A percentile compares a stretch with the other conserved stretches of the same genome.
Evolutionary conservation across 352 stramenopile species (phyloP).

Genomic region (Phytopythium sindhum): DNA sequence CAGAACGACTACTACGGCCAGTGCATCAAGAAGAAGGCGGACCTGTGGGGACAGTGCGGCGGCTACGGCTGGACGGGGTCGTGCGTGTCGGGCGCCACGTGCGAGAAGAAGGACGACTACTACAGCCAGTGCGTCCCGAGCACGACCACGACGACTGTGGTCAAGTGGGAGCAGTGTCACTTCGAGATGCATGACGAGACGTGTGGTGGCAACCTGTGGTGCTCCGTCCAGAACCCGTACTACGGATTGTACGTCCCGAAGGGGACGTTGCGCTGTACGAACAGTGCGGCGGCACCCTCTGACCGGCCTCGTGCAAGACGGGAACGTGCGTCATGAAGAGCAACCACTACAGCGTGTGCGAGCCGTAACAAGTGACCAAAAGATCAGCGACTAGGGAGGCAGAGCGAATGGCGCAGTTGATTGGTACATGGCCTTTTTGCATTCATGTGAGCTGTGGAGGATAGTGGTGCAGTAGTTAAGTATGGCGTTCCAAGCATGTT

Average conservation of each 20-base stretch:
- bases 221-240: conserved; percentile 16
- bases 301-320: conserved; percentile 12
- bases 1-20: conserved; percentile 26
- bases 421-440: background rate
- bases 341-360: conserved; percentile 19
- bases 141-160: conserved; percentile 2
- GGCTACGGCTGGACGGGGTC: conserved; percentile 22
- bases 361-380: background rate
- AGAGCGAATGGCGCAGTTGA: background rate
- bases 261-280: conserved; percentile 12
- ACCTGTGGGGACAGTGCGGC: conserved; percentile 25
- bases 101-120: conserved; percentile 15
- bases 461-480: too few species aligned
- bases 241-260: conserved; percentile 15
- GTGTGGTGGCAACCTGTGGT: conserved; percentile 18
- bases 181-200: conserved; percentile 13
- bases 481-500: too few species aligned
- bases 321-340: conserved; percentile 21
- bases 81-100: conserved; percentile 15
- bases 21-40: conserved; percentile 17
- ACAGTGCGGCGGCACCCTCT: conserved; percentile 18
- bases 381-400: too few species aligned
- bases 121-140: conserved; percentile 27
- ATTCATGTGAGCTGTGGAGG: too few species aligned
- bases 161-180: conserved; percentile 26